Evolutionary conservation across 257 asterid genomes (phyloP).

Genomic region (Primulina huaijiensis): DNA sequence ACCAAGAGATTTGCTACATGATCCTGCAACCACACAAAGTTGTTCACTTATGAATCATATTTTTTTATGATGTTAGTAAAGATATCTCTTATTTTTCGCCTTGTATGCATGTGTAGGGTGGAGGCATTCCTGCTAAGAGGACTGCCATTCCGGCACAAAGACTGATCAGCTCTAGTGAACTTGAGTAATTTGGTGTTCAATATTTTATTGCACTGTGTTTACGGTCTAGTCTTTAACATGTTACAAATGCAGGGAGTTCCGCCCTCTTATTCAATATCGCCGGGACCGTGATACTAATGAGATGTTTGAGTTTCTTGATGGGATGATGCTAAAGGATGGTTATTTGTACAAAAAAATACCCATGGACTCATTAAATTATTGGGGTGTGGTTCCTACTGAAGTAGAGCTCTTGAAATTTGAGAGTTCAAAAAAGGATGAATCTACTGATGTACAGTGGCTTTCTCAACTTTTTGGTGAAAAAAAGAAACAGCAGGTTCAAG

Average conservation of each 20-base stretch:
- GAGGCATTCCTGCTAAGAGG: slow-evolving; percentile 71
- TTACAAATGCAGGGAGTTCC: slow-evolving; percentile 65
- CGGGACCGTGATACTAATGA: slow-evolving; percentile 80
- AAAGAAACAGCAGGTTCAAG: slow-evolving; percentile 46
- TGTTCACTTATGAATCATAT: slow-evolving; percentile 8
- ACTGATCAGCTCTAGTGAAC: slow-evolving; percentile 85
- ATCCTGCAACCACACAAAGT: background rate
- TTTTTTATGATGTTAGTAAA: slow-evolving; percentile 15
- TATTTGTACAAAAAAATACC: slow-evolving; percentile 79
- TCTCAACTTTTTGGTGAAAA: slow-evolving; percentile 78
- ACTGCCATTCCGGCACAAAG: slow-evolving; percentile 75
- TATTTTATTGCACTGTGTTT: slow-evolving; percentile 16
- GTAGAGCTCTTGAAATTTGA: slow-evolving; percentile 93
- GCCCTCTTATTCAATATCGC: slow-evolving; percentile 81
- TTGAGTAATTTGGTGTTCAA: slow-evolving; percentile 57
- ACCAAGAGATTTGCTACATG: background rate
- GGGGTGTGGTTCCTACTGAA: slow-evolving; percentile 82
- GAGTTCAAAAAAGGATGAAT: slow-evolving; percentile 63
- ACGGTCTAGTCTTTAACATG: slow-evolving; percentile 20
- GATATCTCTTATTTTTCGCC: slow-evolving; percentile 16
- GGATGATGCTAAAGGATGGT: slow-evolving; percentile 95
- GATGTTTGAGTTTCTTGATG: slow-evolving; percentile 74
- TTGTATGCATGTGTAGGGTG: slow-evolving; percentile 54
- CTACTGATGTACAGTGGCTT: slow-evolving; percentile 74
- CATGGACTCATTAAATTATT: slow-evolving; percentile 62